These are phyloP conservation scores for Aspergillus floridensis DNA, from an alignment of 2,329 filamentous ascomycete genomes.

Conservation along the genomic window DNA sequence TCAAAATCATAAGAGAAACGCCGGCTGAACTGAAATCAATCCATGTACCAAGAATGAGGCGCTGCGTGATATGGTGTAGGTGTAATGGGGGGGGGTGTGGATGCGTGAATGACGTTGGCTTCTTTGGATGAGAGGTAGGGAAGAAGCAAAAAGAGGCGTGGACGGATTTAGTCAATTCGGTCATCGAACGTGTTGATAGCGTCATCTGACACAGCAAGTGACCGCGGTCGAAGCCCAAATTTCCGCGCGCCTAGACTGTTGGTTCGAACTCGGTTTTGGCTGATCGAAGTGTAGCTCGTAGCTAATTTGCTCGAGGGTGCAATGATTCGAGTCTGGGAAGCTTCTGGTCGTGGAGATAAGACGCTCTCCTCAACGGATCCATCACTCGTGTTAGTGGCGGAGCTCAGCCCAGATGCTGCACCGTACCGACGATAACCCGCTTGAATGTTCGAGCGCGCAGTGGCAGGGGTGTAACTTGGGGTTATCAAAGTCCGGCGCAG, in stretches of 20 bases:
- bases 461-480: conserved; percentile 34
- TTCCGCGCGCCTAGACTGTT: conserved; percentile 38
- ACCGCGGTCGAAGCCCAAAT: conserved; percentile 34
- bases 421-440: conserved; percentile 43
- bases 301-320: conserved; percentile 36
- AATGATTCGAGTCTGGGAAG: conserved; percentile 33
- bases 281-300: conserved; percentile 39
- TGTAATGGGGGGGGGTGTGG: not conserved
- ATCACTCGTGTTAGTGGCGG: conserved; percentile 15
- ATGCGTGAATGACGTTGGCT: conserved; percentile 13
- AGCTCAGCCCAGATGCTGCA: conserved; percentile 19
- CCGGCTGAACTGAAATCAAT: conserved; percentile 22
- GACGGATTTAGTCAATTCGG: conserved; percentile 29
- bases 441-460: conserved; percentile 41
- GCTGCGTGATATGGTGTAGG: conserved; percentile 23
- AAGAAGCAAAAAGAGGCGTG: not conserved
- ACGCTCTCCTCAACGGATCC: conserved; percentile 21
- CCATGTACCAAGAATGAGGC: conserved; percentile 19
- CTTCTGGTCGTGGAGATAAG: conserved; percentile 21
- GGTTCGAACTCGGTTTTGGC: conserved; percentile 36
- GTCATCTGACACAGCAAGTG: conserved; percentile 25
- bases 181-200: conserved; percentile 29
- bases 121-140: not conserved
- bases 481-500: conserved; percentile 39
- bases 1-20: conserved; percentile 15